Base-by-base conservation (phyloP, 768 basidiomycete species). In the Termitomyces sp. region DNA sequence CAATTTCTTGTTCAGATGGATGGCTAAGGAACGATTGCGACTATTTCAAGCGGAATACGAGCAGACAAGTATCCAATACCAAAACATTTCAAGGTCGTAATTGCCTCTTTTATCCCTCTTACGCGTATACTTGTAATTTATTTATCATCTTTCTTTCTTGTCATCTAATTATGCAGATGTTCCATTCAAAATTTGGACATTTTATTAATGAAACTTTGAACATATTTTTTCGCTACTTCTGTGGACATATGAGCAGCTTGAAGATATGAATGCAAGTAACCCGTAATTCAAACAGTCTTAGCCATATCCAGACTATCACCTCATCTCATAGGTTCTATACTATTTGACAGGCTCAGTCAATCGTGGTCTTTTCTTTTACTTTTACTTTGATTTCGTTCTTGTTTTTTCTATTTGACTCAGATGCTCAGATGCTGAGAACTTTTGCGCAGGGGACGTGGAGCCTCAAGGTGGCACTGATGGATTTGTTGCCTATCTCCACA, bases 31-130 rank as follows among this genome's bases (percentile, higher is more conserved):
- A 67, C 80, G 86, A 60, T 80, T 85, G 27, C 74, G 83, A 49
- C 68, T 95, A 53, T 95, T 98, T 68, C 81, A 82, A 53, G 72
- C 77, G 55, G 87, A 91, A 68, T 96, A 97, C 72, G 86, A 92
- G 63, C 84, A 80, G 48, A 84, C 92, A 5, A 84, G 80, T 62
- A 68, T 85, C 56, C 81, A 83, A 56, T 96, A 96, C 69, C 90
- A 92, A 72, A 94, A 90, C 68, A 77, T 90, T 57, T 84, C 89
- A 27, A 81, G 88, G 60, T 87, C 90, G 62, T 92, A 69, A 81
- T 32, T 5, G 18, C 39, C n/a, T 52, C 37, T 41, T 41, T 13
- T 52, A 12, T 27, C 26, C 26, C 14, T 27, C 43, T n/a, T 34
- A 20, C 24, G 26, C 43, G 16, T 27, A 41, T 13, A 20, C 20